phyloP scores from a whole-genome alignment of 257 asterid genomes.

The Nicotiana paniculata region DNA sequence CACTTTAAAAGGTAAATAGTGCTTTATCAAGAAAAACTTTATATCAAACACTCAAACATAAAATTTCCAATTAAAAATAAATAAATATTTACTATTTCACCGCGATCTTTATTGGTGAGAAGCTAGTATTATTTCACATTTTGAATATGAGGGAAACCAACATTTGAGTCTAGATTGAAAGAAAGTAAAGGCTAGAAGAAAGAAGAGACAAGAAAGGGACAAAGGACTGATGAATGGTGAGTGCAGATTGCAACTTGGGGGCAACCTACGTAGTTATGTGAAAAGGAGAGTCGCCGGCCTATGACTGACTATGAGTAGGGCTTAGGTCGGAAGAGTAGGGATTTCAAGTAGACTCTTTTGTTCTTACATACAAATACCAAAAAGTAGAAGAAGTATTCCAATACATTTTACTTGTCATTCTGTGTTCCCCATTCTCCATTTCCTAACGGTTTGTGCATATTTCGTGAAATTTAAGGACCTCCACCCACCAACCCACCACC shows the following conservation, averaged over 20 bases:
- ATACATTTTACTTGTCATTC: conserved; percentile 17
- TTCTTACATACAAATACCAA: neutral
- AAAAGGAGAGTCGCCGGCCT: conserved; percentile 33
- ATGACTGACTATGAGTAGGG: neutral
- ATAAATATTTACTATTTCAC: too few species aligned
- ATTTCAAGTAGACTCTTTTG: neutral
- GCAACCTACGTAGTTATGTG: conserved; percentile 3
- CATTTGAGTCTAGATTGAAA: neutral
- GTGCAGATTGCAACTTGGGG: neutral
- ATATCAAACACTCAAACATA: too few species aligned
- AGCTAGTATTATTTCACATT: too few species aligned
- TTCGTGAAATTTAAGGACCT: neutral
- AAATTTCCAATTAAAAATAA: too few species aligned
- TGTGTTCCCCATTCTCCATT: conserved; percentile 7
- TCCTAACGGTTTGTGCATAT: conserved; percentile 17
- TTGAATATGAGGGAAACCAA: neutral
- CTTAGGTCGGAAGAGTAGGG: neutral
- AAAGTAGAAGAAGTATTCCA: neutral
- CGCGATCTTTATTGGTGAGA: too few species aligned
- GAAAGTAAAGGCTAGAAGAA: neutral
- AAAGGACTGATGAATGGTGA: neutral
- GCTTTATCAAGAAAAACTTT: too few species aligned
- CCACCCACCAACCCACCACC: neutral
- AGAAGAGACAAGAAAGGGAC: neutral
- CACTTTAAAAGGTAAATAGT: too few species aligned